These are phyloP conservation scores for Trypanosoma boissoni DNA, from an alignment of 208 protist genomes.

Conservation along the genomic window DNA sequence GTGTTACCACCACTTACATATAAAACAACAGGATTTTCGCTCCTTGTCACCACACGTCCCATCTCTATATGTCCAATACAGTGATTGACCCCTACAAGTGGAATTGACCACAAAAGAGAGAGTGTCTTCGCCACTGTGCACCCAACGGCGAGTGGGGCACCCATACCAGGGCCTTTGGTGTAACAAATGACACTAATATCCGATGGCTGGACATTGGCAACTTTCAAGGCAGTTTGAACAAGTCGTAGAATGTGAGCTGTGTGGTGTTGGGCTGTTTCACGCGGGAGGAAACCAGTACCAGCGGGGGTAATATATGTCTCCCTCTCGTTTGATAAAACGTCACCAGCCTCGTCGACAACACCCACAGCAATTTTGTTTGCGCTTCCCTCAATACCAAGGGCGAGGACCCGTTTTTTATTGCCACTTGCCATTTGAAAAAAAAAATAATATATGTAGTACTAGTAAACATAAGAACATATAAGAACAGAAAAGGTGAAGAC, in stretches of 20 bases:
- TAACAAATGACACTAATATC: slow-evolving; percentile 96
- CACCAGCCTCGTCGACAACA: slow-evolving; percentile 93
- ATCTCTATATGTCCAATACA: slow-evolving; percentile 99
- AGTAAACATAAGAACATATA: too few species aligned
- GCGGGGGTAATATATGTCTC: slow-evolving; percentile 97
- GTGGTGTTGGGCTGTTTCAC: slow-evolving; percentile 98
- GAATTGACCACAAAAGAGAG: slow-evolving; percentile 84
- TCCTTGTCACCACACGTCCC: slow-evolving; percentile 96
- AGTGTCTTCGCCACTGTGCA: slow-evolving; percentile 82
- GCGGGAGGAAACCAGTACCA: slow-evolving; percentile 98
- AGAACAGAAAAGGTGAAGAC: too few species aligned
- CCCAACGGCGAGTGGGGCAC: slow-evolving; percentile 90
- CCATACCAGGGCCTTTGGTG: slow-evolving; percentile 98
- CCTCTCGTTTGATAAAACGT: slow-evolving; percentile 96
- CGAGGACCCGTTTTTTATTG: slow-evolving; percentile 33
- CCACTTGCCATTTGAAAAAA: neutral
- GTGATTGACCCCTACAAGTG: slow-evolving; percentile 98
- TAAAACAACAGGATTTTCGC: slow-evolving; percentile 96
- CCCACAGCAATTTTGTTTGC: slow-evolving; percentile 99
- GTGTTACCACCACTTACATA: slow-evolving; percentile 99
- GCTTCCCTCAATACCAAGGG: slow-evolving; percentile 98
- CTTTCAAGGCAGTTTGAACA: slow-evolving; percentile 91
- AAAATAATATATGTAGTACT: slow-evolving; percentile 2
- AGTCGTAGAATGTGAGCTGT: slow-evolving; percentile 69
- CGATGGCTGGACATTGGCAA: slow-evolving; percentile 74